Percentiles rank a stretch among this genome's conserved stretches.
These are phyloP conservation scores for Xylariales sp. DNA, from an alignment of 2,329 filamentous ascomycete species.

Conservation along the genomic window DNA sequence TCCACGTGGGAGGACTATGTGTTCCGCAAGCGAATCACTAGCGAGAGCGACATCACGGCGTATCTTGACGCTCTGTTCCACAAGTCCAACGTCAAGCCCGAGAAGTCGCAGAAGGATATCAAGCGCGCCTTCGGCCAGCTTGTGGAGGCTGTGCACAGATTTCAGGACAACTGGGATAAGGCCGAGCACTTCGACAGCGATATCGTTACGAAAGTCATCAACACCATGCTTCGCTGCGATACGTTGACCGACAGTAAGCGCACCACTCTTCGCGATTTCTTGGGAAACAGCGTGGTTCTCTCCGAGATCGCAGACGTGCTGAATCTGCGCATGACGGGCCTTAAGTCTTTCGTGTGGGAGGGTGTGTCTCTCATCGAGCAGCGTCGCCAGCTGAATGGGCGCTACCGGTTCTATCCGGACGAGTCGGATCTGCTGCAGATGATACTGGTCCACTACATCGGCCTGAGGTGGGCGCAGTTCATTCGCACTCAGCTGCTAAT, in stretches of 20 bases:
- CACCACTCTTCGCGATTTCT: slow-evolving; percentile 37
- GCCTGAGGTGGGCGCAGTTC: too few species aligned
- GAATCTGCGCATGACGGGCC: slow-evolving; percentile 42
- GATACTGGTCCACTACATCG: slow-evolving; percentile 46
- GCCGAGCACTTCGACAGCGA: slow-evolving; percentile 28
- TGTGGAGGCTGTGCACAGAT: slow-evolving; percentile 19
- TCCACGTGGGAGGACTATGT: slow-evolving; percentile 39
- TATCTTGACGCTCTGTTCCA: slow-evolving; percentile 40
- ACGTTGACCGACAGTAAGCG: slow-evolving; percentile 37
- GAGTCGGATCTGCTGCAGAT: slow-evolving; percentile 48
- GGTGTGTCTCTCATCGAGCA: slow-evolving; percentile 34
- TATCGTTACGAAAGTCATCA: slow-evolving; percentile 33
- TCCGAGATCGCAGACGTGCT: slow-evolving; percentile 47
- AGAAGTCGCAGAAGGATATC: slow-evolving; percentile 22
- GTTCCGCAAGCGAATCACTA: slow-evolving; percentile 32
- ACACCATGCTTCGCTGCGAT: slow-evolving; percentile 37
- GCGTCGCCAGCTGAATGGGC: slow-evolving; percentile 42
- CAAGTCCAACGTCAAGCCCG: slow-evolving; percentile 11
- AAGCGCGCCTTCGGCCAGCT: slow-evolving; percentile 16
- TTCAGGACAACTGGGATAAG: slow-evolving; percentile 23
- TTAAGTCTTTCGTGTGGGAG: slow-evolving; percentile 44
- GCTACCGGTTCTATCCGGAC: slow-evolving; percentile 45
- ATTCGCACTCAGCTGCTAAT: too few species aligned
- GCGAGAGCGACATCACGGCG: slow-evolving; percentile 28
- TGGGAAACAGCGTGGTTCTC: slow-evolving; percentile 34